Conservation (phyloP, 306 rosid genomes). For the Castanea mollissima region DNA sequence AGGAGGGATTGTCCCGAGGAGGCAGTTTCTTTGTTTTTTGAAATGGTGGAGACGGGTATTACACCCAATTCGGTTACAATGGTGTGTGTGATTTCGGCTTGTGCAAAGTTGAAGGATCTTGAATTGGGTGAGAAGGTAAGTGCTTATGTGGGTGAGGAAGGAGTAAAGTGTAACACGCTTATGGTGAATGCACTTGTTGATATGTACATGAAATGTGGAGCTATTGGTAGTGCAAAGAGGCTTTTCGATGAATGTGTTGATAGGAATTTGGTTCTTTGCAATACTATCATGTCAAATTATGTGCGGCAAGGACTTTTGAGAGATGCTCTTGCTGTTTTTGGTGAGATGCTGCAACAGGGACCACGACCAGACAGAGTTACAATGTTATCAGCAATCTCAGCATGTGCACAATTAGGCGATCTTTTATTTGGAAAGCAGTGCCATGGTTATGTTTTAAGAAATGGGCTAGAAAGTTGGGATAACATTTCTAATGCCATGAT, state of each 20-base stretch:
- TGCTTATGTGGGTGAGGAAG: constrained; percentile 42
- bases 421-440: constrained; percentile 52
- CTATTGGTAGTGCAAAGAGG: constrained; percentile 36
- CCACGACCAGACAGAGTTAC: constrained; percentile 63
- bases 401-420: constrained; percentile 61
- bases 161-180: constrained; percentile 45
- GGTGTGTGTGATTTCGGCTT: constrained; percentile 75
- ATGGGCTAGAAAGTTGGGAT: constrained; percentile 64
- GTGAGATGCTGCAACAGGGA: constrained; percentile 50
- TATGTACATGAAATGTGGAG: constrained; percentile 83
- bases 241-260: constrained; percentile 47
- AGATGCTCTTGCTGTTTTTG: constrained; percentile 47
- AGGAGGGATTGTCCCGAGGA: constrained; percentile 43
- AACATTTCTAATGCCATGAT: constrained; percentile 65
- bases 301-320: constrained; percentile 45
- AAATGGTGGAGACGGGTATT: constrained; percentile 57
- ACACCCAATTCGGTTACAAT: constrained; percentile 60
- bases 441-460: constrained; percentile 63
- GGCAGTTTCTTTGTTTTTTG: constrained; percentile 66
- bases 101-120: constrained; percentile 72
- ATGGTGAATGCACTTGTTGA: constrained; percentile 72
- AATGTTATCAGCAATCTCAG: constrained; percentile 58
- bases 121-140: constrained; percentile 52
- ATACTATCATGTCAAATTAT: constrained; percentile 74
- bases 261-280: constrained; percentile 68